Evolutionary conservation across 352 stramenopile species (phyloP), one percentile per base, ranked within the genome.

Genomic region (Globisporangium nagaii): DNA sequence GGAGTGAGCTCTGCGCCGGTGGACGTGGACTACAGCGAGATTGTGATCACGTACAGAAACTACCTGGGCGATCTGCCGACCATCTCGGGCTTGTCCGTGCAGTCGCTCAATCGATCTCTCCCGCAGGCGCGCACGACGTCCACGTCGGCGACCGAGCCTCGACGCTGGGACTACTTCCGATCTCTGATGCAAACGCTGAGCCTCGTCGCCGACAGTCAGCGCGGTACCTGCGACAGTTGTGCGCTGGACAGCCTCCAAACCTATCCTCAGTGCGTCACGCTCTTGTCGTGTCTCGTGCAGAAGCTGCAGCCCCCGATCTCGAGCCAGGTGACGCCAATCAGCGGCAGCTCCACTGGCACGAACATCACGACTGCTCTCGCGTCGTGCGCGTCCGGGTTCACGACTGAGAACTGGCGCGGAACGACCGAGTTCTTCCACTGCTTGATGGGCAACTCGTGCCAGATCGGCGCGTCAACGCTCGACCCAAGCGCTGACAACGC

Each of bases 391-490:
- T 32, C 40, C 13, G 31, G 39, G 2, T 40, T 40, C n/a, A 20
- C 40, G 20, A 39, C 34, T 3, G 17, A n/a, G 2, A 15, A 52
- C 3, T 57, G 31, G 46, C 36, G 30, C 9, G 22, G 31, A 17
- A 15, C 58, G 11, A 37, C 19, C 22, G 17, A 3, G 7, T 62
- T 62, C n/a, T 56, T 62, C 48, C 4, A 20, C 6, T 62, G 56
- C 30, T 34, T 58, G 17, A 50, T 40, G 47, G 27, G 37, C 2
- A 45, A 57, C 19, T 30, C 28, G 37, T 62, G 56, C 36, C 56
- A 28, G 32, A 12, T 59, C 2, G 35, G 40, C 35, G 13, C 10
- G 8, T 12, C 30, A 2, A 12, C 4, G 3, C 31, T 40, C 7
- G 12, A 1, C 6, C 7, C 35, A 28, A 28, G 10, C 13, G 20